phyloP scores from a whole-genome alignment of 495 filamentous ascomycete genomes.

The Daldinia caldariorum region DNA sequence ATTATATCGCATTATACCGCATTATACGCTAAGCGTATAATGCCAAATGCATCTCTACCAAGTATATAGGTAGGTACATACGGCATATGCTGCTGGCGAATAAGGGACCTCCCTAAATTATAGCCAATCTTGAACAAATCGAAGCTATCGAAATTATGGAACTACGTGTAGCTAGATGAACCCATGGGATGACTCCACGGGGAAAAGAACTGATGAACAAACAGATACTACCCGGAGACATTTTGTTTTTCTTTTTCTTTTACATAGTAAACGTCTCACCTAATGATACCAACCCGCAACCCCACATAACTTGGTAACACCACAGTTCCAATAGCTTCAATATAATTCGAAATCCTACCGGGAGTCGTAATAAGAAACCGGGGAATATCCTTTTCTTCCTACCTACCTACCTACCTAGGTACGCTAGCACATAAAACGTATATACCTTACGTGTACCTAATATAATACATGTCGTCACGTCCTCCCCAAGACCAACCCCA shows the following conservation, averaged over 20 bases:
- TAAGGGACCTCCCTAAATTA: neutral
- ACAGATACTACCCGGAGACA: slow-evolving; percentile 23
- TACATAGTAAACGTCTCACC: slow-evolving; percentile 19
- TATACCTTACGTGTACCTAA: neutral
- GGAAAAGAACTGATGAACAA: slow-evolving; percentile 20
- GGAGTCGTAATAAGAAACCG: neutral
- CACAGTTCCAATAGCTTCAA: neutral
- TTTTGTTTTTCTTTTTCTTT: slow-evolving; percentile 17
- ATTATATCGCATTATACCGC: too few species aligned
- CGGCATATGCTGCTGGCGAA: neutral
- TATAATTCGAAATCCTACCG: neutral
- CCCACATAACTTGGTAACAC: neutral
- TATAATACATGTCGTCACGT: neutral
- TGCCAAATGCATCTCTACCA: too few species aligned
- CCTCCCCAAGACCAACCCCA: neutral
- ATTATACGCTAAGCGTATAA: too few species aligned
- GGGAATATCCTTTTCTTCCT: slow-evolving; percentile 3
- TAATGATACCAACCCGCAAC: slow-evolving; percentile 9
- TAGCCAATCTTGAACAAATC: neutral
- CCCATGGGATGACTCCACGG: slow-evolving; percentile 29
- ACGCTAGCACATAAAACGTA: neutral
- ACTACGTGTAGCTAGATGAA: slow-evolving; percentile 7
- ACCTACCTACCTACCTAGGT: too few species aligned
- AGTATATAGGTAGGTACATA: too few species aligned
- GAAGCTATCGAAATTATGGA: slow-evolving; percentile 2